Percentiles rank a stretch among this genome's conserved stretches.
Conservation (phyloP, 306 rosid genomes). For the Inga leiocalycina region DNA sequence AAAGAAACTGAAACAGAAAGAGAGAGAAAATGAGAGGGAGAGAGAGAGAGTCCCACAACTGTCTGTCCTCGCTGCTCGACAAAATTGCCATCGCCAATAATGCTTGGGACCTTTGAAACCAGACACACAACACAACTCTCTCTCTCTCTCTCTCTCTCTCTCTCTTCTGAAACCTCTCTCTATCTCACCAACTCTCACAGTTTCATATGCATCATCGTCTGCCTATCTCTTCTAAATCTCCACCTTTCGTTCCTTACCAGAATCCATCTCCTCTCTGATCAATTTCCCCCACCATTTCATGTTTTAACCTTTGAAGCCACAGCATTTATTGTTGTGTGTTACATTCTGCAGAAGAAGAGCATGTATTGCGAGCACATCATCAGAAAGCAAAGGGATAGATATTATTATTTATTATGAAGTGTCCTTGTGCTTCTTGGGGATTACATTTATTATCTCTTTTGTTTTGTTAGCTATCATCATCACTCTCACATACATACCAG, state of each 20-base stretch:
- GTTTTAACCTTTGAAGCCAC: constrained; percentile 27
- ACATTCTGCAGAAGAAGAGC: constrained; percentile 38
- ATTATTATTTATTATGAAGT: constrained; percentile 48
- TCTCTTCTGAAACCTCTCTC: constrained; percentile 20
- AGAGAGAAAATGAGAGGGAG: background rate
- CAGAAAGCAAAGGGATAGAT: constrained; percentile 53
- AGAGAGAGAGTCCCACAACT: constrained; percentile 70
- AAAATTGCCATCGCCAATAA: constrained; percentile 95
- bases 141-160: constrained; percentile 13
- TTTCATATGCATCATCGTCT: constrained; percentile 39
- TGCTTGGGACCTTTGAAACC: constrained; percentile 79
- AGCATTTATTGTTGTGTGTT: constrained; percentile 55
- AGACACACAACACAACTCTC: constrained; percentile 48
- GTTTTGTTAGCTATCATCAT: constrained; percentile 54
- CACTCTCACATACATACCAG: background rate
- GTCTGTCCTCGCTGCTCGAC: constrained; percentile 78
- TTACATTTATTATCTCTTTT: constrained; percentile 70
- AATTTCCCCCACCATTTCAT: constrained; percentile 12
- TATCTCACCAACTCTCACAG: constrained; percentile 40
- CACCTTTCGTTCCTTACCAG: constrained; percentile 76
- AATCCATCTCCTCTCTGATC: constrained; percentile 22
- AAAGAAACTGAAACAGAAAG: background rate
- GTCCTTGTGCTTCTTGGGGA: constrained; percentile 54
- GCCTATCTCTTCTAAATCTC: constrained; percentile 47
- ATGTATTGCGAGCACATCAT: background rate